Evolutionary conservation across 345 rosid genomes (phyloP), one percentile per base, ranked within the genome.

Genomic region (Lumnitzera racemosa): DNA sequence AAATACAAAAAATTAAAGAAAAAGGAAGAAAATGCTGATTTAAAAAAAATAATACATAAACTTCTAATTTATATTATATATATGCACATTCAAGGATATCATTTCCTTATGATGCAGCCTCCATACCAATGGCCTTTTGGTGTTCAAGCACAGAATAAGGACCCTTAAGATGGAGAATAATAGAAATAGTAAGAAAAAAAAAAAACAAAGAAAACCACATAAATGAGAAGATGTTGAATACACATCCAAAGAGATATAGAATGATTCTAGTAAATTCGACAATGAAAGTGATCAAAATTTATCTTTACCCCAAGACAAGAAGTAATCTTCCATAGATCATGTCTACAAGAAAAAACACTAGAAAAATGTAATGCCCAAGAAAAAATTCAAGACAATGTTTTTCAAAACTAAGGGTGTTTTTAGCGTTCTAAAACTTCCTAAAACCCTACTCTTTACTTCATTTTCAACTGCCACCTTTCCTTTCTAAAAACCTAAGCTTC

Each of bases 71-170:
- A 20, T 20, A 20, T 20, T 20, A 20, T 20, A 20, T 20, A 20
- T 20, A 20, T 20, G 20, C 20, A 20, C 20, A 20, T 20, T 78
- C 89, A 80, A 66, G 88, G 91, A 47, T 90, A 83, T 70, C 80
- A 89, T 3, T 87, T 74, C 71, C 88, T 87, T 23, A 63, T 72
- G 15, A 79, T 87, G 84, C 90, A 78, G 43, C 80, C 80, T 47
- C 61, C 59, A 53, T 76, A 71, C 67, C 69, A 63, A 20, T 79
- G 83, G 88, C 75, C 82, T 63, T 53, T 69, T 4, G 56, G 47
- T 51, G 41, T 56, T 55, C 66, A 65, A 55, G 76, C 66, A 55
- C 50, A 55, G 46, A 60, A 76, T 65, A 60, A 46, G 2, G 61
- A 25, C 52, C 46, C 47, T 20, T 51, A 58, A 41, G 29, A 17